phyloP scores from a whole-genome alignment of 2,329 filamentous ascomycete genomes.

The Beauveria sp. region DNA sequence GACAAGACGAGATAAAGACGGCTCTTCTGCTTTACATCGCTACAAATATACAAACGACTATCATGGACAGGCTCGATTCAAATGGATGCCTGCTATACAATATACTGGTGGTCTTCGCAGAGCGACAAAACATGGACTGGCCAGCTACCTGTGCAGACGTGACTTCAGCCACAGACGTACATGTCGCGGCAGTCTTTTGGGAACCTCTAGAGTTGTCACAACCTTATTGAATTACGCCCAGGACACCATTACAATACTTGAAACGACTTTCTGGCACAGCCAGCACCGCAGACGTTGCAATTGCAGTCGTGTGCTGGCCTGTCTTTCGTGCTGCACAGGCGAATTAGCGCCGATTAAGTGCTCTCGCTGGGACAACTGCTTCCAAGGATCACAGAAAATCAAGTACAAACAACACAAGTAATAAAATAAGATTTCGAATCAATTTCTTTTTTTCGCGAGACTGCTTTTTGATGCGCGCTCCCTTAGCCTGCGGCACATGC shows the following conservation, averaged over 20 bases:
- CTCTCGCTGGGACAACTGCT: neutral
- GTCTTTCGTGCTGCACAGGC: neutral
- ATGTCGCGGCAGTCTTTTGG: neutral
- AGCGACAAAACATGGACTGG: neutral
- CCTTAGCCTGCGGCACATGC: neutral
- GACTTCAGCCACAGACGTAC: neutral
- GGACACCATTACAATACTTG: neutral
- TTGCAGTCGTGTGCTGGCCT: neutral
- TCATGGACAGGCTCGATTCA: rapidly evolving
- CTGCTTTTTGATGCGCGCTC: neutral
- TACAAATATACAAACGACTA: neutral
- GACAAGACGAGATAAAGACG: neutral
- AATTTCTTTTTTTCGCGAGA: neutral
- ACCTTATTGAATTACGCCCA: too few species aligned
- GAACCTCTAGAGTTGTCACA: neutral
- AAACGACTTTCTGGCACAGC: neutral
- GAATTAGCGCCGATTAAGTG: neutral
- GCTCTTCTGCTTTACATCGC: neutral
- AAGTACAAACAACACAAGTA: neutral
- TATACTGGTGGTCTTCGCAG: too few species aligned
- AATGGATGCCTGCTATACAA: too few species aligned
- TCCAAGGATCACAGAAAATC: neutral
- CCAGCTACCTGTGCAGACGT: neutral
- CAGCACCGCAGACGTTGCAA: neutral
- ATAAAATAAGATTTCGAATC: neutral